Conservation (phyloP, 23 red algal genomes). For the Cyanidioschyzon merolae region DNA sequence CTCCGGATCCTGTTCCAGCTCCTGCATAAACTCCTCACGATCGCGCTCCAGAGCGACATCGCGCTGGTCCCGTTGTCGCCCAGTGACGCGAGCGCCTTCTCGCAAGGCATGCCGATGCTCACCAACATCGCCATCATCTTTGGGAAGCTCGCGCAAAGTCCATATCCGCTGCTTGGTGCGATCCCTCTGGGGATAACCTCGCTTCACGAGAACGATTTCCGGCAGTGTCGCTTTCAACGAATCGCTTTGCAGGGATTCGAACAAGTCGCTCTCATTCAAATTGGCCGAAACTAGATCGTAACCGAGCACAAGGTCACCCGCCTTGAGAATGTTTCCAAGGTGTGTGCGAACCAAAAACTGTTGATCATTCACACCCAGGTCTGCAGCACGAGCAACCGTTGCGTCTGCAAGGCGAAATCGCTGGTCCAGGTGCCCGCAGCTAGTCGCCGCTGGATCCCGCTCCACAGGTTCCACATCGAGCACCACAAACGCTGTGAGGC, state of each 20-base stretch:
- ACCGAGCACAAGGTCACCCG: slow-evolving; percentile 74
- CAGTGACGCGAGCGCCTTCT: slow-evolving; percentile 18
- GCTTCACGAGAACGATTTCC: slow-evolving; percentile 72
- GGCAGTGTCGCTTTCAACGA: slow-evolving; percentile 41
- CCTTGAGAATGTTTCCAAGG: slow-evolving; percentile 56
- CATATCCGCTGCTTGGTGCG: slow-evolving; percentile 51
- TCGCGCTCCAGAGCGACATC: slow-evolving; percentile 19
- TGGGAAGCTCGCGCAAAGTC: slow-evolving; percentile 53
- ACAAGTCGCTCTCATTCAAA: slow-evolving; percentile 46
- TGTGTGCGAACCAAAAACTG: slow-evolving; percentile 57
- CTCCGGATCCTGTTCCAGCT: slow-evolving; percentile 91
- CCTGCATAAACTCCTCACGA: slow-evolving; percentile 87
- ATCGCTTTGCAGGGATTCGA: slow-evolving; percentile 34
- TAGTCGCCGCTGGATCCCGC: background rate
- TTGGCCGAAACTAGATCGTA: slow-evolving; percentile 86
- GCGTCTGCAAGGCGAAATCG: slow-evolving; percentile 48
- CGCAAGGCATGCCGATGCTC: background rate
- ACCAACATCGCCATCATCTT: slow-evolving; percentile 25
- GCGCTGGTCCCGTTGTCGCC: slow-evolving; percentile 17
- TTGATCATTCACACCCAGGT: slow-evolving; percentile 72
- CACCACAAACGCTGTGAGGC: slow-evolving; percentile 64
- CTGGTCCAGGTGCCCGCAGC: background rate
- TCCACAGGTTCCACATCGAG: slow-evolving; percentile 55
- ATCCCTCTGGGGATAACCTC: slow-evolving; percentile 72
- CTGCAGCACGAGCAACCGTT: slow-evolving; percentile 50